Base-by-base conservation (phyloP, 352 stramenopile species). In the Phytophthora brassicae region DNA sequence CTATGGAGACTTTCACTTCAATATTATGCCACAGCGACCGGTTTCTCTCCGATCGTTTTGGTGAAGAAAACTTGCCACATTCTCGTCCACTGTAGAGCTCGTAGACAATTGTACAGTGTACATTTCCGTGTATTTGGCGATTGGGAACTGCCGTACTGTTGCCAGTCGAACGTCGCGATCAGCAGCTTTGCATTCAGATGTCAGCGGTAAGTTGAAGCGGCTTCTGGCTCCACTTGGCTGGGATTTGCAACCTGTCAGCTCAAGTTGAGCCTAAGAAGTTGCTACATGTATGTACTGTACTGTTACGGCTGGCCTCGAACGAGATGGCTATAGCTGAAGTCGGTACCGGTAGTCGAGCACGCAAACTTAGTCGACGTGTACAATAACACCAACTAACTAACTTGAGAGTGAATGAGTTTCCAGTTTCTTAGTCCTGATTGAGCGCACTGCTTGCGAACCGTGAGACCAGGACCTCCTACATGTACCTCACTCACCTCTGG, bases 301-400 rank as follows among this genome's bases (percentile, higher is more conserved):
- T n/a, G n/a, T n/a, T n/a, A n/a, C n/a, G n/a, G 43, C n/a, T 26
- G 39, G 56, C 66, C 45, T 42, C 29, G 36, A 44, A 35, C 22
- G 35, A 66, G 56, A 53, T 70, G 45, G 57, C 56, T 70, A 63
- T 44, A 59, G 62, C 46, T 63, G 51, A 66, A 67, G 63, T 53
- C 43, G 43, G 20, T 56, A 26, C 33, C 50, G 43, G 59, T 64
- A 58, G 28, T 64, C 54, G 55, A 49, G 41, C 23, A n/a, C n/a
- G n/a, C n/a, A n/a, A n/a, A n/a, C n/a, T n/a, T n/a, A n/a, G n/a
- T n/a, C 26, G 26, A 31, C 26, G 26, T 31, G 26, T 31, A 8
- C 26, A 31, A 31, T n/a, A n/a, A n/a, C n/a, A n/a, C n/a, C n/a
- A n/a, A n/a, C n/a, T n/a, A n/a, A n/a, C n/a, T n/a, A n/a, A n/a